Percentiles rank a stretch among this genome's conserved stretches.
phyloP scores from a whole-genome alignment of 73 alveolate genomes.

The Paramecium caudatum region DNA sequence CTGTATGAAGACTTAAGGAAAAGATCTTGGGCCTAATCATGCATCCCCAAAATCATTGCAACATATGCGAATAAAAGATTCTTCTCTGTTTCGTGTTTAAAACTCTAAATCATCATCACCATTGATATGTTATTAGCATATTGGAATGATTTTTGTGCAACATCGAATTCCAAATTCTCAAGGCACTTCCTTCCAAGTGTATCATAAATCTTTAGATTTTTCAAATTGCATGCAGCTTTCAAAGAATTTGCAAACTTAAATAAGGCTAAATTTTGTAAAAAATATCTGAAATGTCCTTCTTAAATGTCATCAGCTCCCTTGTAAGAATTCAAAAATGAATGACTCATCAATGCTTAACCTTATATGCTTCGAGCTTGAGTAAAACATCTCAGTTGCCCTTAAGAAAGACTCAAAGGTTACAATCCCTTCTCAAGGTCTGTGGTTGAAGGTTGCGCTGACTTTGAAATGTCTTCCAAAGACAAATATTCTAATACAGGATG shows the following conservation, averaged over 20 bases:
- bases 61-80: constrained; percentile 93
- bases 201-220: constrained; percentile 86
- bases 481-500: constrained; percentile 85
- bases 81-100: constrained; percentile 95
- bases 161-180: constrained; percentile 92
- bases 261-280: constrained; percentile 91
- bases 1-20: constrained; percentile 94
- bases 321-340: constrained; percentile 91
- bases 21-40: constrained; percentile 95
- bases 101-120: constrained; percentile 92
- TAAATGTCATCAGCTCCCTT: constrained; percentile 93
- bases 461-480: constrained; percentile 86
- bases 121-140: constrained; percentile 91
- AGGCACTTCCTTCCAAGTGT: constrained; percentile 93
- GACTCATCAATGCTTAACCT: constrained; percentile 89
- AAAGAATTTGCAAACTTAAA: constrained; percentile 86
- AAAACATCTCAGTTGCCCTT: constrained; percentile 87
- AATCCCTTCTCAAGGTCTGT: constrained; percentile 85
- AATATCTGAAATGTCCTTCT: constrained; percentile 97
- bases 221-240: constrained; percentile 86
- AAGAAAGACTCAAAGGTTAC: constrained; percentile 89
- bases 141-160: constrained; percentile 94
- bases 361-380: constrained; percentile 84
- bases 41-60: constrained; percentile 95
- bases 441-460: constrained; percentile 78